Base-by-base conservation (phyloP, 2,329 filamentous ascomycete species). In the Ceratocystis albifundus region DNA sequence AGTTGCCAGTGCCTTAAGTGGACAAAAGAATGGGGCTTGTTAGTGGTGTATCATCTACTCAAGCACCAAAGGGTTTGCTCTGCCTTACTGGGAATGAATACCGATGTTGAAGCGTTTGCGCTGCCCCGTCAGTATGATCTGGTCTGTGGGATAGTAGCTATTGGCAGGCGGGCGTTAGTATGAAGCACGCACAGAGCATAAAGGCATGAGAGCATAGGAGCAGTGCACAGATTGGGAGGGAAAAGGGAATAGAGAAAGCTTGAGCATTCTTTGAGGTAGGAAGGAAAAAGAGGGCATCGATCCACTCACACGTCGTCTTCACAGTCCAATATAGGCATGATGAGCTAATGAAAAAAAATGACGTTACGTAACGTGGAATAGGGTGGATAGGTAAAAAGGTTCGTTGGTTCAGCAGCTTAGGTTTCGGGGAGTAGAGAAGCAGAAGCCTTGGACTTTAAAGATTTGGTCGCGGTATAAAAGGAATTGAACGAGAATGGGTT, bases 1-100 rank as follows among this genome's bases (percentile, higher is more conserved):
- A 99, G 81, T 77, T 94, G 89, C 86, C 88, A 92, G 76, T 94
- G 89, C 70, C 88, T 92, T 36, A 72, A 36, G 67, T 48, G 63
- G 64, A 12, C 28, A 62, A 44, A 28, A 59, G 25, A 65, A 48
- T 44, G 61, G 41, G 12, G 4, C n/a, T 30, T 59, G 22, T 45
- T 61, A 30, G 50, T 79, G 17, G 28, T 10, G 53, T 36, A 36
- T 7, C 17, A 22, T 48, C 62, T 15, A 22, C 53, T 5, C 20
- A 46, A 8, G 10, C 7, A 41, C 15, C 6, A 32, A 28, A n/a
- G 32, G 17, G n/a, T 25, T 17, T 66, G 22, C 28, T 36, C 45
- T 63, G 64, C 83, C 70, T 77, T 77, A 88, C 84, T 84, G 82
- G 62, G 85, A 85, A 63, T 82, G 81, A 71, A 90, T 86, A 57